A percentile compares a stretch with the other conserved stretches of the same genome.
Evolutionary conservation across 352 stramenopile species (phyloP).

Genomic region (Phytophthora syringae): DNA sequence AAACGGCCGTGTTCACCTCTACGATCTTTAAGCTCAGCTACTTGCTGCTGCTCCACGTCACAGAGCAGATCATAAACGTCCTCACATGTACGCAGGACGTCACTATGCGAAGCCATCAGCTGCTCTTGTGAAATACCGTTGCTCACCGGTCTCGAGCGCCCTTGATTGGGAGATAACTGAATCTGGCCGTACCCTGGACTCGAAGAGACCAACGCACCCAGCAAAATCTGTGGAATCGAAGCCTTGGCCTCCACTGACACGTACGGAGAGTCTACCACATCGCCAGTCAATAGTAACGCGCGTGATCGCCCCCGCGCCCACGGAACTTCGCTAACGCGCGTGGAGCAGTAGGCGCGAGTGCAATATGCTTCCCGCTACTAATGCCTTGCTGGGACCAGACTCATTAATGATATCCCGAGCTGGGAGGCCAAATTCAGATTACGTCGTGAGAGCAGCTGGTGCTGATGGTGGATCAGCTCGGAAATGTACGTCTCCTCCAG

Average conservation of each 20-base stretch:
- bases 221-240: conserved; percentile 58
- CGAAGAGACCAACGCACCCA: conserved; percentile 40
- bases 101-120: conserved; percentile 30
- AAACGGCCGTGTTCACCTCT: conserved; percentile 3
- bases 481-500: conserved; percentile 70
- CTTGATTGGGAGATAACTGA: conserved; percentile 19
- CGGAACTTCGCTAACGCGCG: conserved; percentile 27
- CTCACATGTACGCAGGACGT: conserved; percentile 52
- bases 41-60: conserved; percentile 39
- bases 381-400: conserved; percentile 5
- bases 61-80: conserved; percentile 71
- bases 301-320: conserved; percentile 12
- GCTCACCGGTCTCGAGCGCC: conserved; percentile 16
- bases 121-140: conserved; percentile 36
- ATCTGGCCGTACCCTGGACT: conserved; percentile 25
- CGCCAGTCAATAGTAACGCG: conserved; percentile 22
- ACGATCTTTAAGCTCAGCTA: conserved; percentile 4
- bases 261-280: conserved; percentile 6
- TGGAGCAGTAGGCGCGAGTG: conserved; percentile 19
- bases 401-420: conserved; percentile 26
- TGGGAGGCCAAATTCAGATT: conserved; percentile 33
- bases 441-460: conserved; percentile 36
- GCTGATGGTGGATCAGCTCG: conserved; percentile 62
- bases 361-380: not conserved
- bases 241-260: conserved; percentile 10